Base-by-base conservation (phyloP, 1,139 yeast genomes). In the Suhomyces atakaporum region DNA sequence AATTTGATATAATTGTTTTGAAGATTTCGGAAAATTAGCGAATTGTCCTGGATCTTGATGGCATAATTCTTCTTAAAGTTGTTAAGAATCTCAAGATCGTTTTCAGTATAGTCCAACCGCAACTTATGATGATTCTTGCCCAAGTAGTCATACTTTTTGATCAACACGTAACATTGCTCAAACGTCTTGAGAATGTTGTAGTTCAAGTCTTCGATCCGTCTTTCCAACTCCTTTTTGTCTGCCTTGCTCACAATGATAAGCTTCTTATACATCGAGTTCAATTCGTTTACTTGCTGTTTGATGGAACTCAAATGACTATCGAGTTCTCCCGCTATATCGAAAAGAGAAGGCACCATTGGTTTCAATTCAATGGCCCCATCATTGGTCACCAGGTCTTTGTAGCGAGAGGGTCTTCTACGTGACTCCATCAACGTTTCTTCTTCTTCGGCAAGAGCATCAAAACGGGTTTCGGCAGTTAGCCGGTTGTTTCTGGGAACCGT, bases 11-110 rank as follows among this genome's bases (percentile, higher is more conserved):
- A 94, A 50, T 84, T 82, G 50, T 90, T 87, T 58, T 92, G 99
- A 52, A 90, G 67, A 52, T 87, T 86, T 37, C 98, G 69, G 62
- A 90, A 92, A 35, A 74, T 73, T 18, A 90, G 76, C 28, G 95
- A 83, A 32, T 77, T 67, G 31, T 80, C 82, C 58, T 92, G 97
- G 26, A 94, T 83, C 56, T 83, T 82, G 27, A 83, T 69, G 3
- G 98, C 98, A 59, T 90, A 79, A 31, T 81, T 81, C 51, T 87
- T 84, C 59, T 87, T 85, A 65, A 87, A 79, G 59, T 90, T 92
- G 34, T 78, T 81, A 40, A 89, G 69, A 70, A 92, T 82, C 32
- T 75, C 68, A 27, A 79, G 53, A 49, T 85, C 94, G 43, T 73
- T 73, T 8, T 54, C 54, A 39, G 67, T 62, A 43, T 68, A 71